Conservation (phyloP, 192 early-diverging fungal genomes). For the Glomus cerebriforme region DNA sequence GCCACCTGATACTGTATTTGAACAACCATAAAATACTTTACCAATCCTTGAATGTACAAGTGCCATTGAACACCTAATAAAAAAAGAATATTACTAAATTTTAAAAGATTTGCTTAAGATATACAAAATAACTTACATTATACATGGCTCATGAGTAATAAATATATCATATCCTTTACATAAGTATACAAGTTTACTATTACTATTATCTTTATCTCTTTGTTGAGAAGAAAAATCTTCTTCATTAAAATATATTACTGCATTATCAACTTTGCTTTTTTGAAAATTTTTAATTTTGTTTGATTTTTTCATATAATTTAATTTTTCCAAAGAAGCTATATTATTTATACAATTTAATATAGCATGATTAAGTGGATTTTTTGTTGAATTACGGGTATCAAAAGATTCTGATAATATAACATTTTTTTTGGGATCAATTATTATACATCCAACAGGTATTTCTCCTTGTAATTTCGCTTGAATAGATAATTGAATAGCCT, state of each 20-base stretch:
- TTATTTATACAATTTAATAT: constrained; percentile 75
- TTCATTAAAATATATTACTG: background rate
- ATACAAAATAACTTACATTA: constrained; percentile 60
- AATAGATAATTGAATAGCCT: constrained; percentile 30
- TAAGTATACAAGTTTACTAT: constrained; percentile 55
- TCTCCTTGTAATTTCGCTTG: constrained; percentile 41
- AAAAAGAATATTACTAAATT: constrained; percentile 25
- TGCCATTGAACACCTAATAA: constrained; percentile 82
- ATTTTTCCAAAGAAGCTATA: constrained; percentile 62
- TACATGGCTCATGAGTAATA: constrained; percentile 81
- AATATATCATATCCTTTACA: constrained; percentile 86
- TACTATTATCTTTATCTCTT: constrained; percentile 23
- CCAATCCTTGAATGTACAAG: constrained; percentile 91
- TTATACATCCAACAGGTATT: constrained; percentile 48
- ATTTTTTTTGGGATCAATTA: constrained; percentile 58
- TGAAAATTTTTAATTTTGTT: background rate
- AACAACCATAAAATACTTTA: constrained; percentile 75
- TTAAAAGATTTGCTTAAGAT: background rate
- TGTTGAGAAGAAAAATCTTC: background rate
- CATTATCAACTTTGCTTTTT: constrained; percentile 35
- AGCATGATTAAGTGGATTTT: constrained; percentile 77
- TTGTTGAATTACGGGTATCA: constrained; percentile 48
- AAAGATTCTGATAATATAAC: constrained; percentile 47
- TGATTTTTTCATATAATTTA: background rate
- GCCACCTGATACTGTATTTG: constrained; percentile 50